Conservation (phyloP, 345 rosid genomes). For the Eutrema yunnanense region DNA sequence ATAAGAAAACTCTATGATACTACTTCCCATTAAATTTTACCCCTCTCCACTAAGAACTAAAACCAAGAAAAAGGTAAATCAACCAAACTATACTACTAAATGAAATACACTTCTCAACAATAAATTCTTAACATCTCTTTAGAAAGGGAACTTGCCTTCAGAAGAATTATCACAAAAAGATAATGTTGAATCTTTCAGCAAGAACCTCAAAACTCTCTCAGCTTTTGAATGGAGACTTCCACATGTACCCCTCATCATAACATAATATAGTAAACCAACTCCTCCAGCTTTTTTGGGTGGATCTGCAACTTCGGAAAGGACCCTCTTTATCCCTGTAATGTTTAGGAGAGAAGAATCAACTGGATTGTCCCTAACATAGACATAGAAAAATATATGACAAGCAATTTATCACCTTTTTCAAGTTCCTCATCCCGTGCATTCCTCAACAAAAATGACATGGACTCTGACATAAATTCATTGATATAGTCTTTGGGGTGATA, state of each 20-base stretch:
- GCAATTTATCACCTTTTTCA: slow-evolving; percentile 45
- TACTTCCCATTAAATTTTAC: neutral
- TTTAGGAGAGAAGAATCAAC: slow-evolving; percentile 10
- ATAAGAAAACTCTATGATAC: neutral
- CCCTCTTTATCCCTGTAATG: slow-evolving; percentile 53
- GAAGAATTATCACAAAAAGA: slow-evolving; percentile 44
- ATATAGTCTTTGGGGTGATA: slow-evolving; percentile 61
- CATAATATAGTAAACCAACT: slow-evolving; percentile 56
- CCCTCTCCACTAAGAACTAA: neutral
- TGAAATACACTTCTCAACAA: neutral
- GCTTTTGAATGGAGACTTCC: slow-evolving; percentile 69
- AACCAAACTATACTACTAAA: neutral
- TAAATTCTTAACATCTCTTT: neutral
- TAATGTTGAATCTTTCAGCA: slow-evolving; percentile 47
- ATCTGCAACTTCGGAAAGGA: slow-evolving; percentile 56
- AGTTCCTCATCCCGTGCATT: slow-evolving; percentile 54
- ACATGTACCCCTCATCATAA: slow-evolving; percentile 62
- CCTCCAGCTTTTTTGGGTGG: slow-evolving; percentile 48
- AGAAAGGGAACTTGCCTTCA: slow-evolving; percentile 45
- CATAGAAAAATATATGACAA: neutral
- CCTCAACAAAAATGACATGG: slow-evolving; percentile 83
- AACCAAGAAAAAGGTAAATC: neutral
- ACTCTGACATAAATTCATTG: slow-evolving; percentile 66
- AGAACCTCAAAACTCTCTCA: slow-evolving; percentile 38
- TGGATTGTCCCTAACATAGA: neutral